Percentiles rank a stretch among this genome's conserved stretches.
phyloP scores from a whole-genome alignment of 495 filamentous ascomycete genomes.

The Usnea hakonensis region DNA sequence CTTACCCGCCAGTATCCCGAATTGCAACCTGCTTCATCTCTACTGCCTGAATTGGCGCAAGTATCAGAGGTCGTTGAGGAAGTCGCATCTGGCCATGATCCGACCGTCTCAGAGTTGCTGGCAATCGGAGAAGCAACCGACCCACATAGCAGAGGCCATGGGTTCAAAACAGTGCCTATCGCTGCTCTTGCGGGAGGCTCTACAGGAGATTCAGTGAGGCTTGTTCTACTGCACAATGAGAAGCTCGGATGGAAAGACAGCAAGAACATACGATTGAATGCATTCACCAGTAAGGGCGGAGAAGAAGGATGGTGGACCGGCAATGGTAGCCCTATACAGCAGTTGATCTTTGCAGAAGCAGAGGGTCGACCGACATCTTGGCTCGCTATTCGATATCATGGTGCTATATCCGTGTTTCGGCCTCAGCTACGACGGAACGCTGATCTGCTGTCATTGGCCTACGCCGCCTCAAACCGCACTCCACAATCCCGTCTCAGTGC shows the following conservation, averaged over 20 bases:
- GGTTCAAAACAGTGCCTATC: constrained; percentile 34
- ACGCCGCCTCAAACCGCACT: neutral
- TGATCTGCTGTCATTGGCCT: neutral
- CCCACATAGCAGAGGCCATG: constrained; percentile 23
- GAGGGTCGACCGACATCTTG: constrained; percentile 43
- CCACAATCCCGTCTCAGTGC: constrained; percentile 50
- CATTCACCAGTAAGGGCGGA: constrained; percentile 30
- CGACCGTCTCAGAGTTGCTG: constrained; percentile 34
- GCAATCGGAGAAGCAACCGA: constrained; percentile 39
- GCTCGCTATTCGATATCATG: constrained; percentile 54
- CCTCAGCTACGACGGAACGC: constrained; percentile 34
- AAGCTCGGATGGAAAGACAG: constrained; percentile 27
- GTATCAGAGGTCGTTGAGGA: constrained; percentile 25
- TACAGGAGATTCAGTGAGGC: constrained; percentile 36
- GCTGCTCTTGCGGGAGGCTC: constrained; percentile 38
- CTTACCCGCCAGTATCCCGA: constrained; percentile 31
- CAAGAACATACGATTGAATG: constrained; percentile 19
- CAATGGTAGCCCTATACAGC: constrained; percentile 51
- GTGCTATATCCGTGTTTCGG: constrained; percentile 50
- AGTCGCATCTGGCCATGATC: constrained; percentile 32
- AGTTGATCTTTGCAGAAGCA: constrained; percentile 56
- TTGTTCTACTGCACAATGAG: constrained; percentile 34
- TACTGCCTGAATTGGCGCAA: constrained; percentile 27
- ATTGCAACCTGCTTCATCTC: constrained; percentile 32
- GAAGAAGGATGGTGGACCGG: constrained; percentile 50